These are phyloP conservation scores for Fonsecaea monophora DNA, from an alignment of 2,329 filamentous ascomycete species.

Conservation along the genomic window DNA sequence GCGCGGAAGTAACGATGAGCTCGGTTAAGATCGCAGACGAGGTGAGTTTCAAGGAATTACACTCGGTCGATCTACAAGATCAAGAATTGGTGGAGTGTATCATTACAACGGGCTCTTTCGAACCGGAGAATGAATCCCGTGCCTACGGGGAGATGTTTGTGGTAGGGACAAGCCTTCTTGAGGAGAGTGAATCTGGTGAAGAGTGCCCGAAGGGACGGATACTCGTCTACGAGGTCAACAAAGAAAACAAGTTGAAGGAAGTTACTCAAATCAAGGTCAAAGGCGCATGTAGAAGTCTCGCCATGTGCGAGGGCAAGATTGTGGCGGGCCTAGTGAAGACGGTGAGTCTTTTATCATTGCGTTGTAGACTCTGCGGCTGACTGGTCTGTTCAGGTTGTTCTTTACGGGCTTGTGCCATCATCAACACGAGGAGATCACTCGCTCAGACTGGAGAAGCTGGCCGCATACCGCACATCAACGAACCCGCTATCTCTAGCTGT, in stretches of 20 bases:
- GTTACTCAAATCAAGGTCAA: conserved; percentile 73
- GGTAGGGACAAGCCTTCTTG: conserved; percentile 82
- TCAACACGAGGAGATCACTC: conserved; percentile 40
- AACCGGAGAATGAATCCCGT: conserved; percentile 58
- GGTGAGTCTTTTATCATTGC: conserved; percentile 54
- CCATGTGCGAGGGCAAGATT: conserved; percentile 75
- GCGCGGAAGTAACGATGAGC: conserved; percentile 77
- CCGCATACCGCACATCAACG: conserved; percentile 80
- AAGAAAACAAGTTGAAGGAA: conserved; percentile 73
- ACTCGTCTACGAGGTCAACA: conserved; percentile 77
- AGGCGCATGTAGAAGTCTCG: conserved; percentile 81
- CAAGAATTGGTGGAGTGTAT: conserved; percentile 85
- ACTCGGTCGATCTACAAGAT: conserved; percentile 68
- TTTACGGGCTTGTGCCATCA: conserved; percentile 58
- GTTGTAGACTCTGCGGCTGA: conserved; percentile 9
- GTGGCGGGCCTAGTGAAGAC: conserved; percentile 91
- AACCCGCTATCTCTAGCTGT: conserved; percentile 83
- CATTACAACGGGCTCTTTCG: conserved; percentile 72
- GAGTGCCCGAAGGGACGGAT: conserved; percentile 73
- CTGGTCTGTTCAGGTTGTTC: conserved; percentile 57
- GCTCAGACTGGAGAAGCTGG: conserved; percentile 69
- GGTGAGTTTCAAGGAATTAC: conserved; percentile 80
- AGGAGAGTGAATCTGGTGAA: conserved; percentile 62
- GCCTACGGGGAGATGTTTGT: conserved; percentile 73
- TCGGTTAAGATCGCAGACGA: conserved; percentile 92